Evolutionary conservation across 202 grass and related monocot species (phyloP), one percentile per base, ranked within the genome.

Genomic region (Setaria viridis): DNA sequence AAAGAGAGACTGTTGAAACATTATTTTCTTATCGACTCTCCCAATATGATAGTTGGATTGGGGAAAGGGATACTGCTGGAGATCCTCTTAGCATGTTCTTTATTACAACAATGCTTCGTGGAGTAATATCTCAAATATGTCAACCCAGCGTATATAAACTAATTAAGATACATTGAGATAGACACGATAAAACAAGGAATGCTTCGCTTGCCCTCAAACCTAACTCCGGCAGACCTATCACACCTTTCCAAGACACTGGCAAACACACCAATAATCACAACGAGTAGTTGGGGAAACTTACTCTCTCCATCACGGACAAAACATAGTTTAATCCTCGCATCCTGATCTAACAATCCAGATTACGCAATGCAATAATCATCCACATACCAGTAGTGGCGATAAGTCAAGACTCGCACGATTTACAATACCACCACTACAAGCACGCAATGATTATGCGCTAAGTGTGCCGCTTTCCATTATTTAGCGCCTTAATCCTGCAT

Each of bases 321-420:
- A 46, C 8, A 53, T 42, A 11, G 14, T 51, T 39, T 13, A 33
- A 8, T 70, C 11, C 41, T 39, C n/a, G n/a, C 3, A 33, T 50
- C 53, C 45, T 69, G 21, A n/a, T 54, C 73, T 42, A 82, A 56
- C 59, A 71, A 55, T 76, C 45, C 21, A 69, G 70, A 54, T 63
- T 84, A 87, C 76, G 76, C 85, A 70, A 80, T 17, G 66, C 54
- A 11, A 41, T 76, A 87, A 87, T 85, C 17, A 91, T 81, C 19
- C 75, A 62, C 71, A 60, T 62, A 49, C 60, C 29, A 19, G 53
- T 47, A 43, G 59, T n/a, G 20, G 57, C 9, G 48, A 85, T 84
- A 79, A 90, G 84, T 60, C 66, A 62, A 62, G 74, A 37, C 77
- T 70, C 50, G 33, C 49, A 19, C 79, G 58, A 62, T 74, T 68